Base-by-base conservation (phyloP, 768 basidiomycete genomes). In the Tricholoma flavovirens region DNA sequence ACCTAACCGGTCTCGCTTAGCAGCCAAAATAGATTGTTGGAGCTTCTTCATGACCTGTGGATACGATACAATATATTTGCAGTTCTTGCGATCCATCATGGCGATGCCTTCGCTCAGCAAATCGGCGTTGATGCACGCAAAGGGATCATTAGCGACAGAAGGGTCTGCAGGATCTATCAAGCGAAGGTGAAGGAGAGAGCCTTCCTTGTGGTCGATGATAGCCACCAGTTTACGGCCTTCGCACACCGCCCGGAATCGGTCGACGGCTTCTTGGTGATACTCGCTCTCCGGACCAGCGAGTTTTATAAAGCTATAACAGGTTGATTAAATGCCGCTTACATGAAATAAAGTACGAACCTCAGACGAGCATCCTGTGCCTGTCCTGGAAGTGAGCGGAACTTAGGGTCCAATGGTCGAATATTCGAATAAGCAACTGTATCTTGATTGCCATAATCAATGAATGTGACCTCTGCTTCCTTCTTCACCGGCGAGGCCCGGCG, bases 211-310 rank as follows among this genome's bases (percentile, higher is more conserved):
- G 69, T 99, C 97, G 56, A 94, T 76, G 72, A 95, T 98, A n/a
- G 94, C 97, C 49, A 98, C 76, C n/a, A 98, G 79, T 66, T 94
- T 94, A 53, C 93, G 87, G n/a, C 92, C 93, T 71, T 94, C 93
- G 61, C 88, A 90, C 17, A 94, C 75, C 14, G 79, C 70, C 22
- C 87, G 83, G 85, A 98, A 98, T 50, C 90, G 86, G 50, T 91
- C 87, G 49, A 93, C 67, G 3, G 95, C 89, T 56, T 98, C 96
- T 0, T 74, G 66, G 50, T 87, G 83, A 71, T 98, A 97, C 58
- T 99, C 97, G 69, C 87, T 93, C 8, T 88, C 84, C 8, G 83
- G 73, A 15, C 83, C 83, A 17, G 86, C 84, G 33, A 96, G 80
- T 68, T 89, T 92, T 58, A 98, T 76, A 68, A 98, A 98, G 67